Base-by-base conservation (phyloP, 352 stramenopile species). In the Phytophthora sp. region DNA sequence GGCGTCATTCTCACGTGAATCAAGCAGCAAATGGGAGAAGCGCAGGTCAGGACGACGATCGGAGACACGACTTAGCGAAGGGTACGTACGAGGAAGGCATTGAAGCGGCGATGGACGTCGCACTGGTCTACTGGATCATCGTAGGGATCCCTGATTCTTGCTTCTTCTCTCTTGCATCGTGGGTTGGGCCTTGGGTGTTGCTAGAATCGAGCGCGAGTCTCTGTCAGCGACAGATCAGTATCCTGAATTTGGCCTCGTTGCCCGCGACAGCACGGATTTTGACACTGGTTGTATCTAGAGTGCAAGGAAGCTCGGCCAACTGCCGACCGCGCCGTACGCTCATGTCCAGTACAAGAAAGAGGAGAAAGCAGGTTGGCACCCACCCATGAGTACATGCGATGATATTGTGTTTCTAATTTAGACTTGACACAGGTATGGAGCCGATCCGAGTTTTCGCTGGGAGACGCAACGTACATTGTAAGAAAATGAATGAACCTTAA, bases 401-500 rank as follows among this genome's bases (percentile, higher is more conserved):
- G 62, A 57, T 54, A 59, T 57, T 58, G 52, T 66, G 60, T 63
- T 66, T 76, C 57, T 76, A 73, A 76, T 73, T 64, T 66, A 66
- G 57, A 63, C 39, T 62, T 66, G 50, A 57, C 57, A 64, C 58
- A 73, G 69, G 47, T 73, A 68, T 65, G 53, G 50, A 68, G 62
- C 62, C 12, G 55, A 71, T 71, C 61, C 61, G 45, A 74, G 65
- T 66, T 38, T 56, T 69, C 31, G 36, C 53, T 64, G 52, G 63
- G 52, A 54, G 47, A 73, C 51, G 63, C 41, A 23, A 76, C 64
- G 36, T 71, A 73, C 57, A n/a, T 70, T 76, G 63, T 72, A 73
- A 69, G 66, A 73, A 73, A 73, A 73, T 70, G 57, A 73, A 67
- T 76, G 45, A 71, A 74, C 58, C 57, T 73, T 63, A 76, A 73